Evolutionary conservation across 2,329 filamentous ascomycete species (phyloP), one percentile per base, ranked within the genome.

Genomic region (Ophiostoma sp.): DNA sequence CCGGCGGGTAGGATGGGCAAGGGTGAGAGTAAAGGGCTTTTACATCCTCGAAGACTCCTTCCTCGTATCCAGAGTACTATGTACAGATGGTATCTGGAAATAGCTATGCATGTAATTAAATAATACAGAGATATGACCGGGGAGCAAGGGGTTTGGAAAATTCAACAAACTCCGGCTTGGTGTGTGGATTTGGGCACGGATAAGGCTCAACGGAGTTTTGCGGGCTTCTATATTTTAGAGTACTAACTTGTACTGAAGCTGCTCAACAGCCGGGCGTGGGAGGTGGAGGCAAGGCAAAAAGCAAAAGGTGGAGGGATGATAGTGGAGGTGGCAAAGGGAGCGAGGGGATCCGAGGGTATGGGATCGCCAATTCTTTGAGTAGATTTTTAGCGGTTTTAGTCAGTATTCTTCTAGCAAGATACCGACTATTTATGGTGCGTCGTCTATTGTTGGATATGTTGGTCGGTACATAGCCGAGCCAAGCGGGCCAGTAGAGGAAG

Each of bases 311-410:
- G 52, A 57, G 20, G 23, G n/a, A 13, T 23, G n/a, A 27, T 27
- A 57, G 52, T 57, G 52, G 52, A 57, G n/a, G 23, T 57, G 23
- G n/a, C 52, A 57, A 57, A 27, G 52, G 44, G 44, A 48, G 44
- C 44, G 44, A 48, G 52, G 52, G 52, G 52, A 57, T n/a, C 11
- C 31, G 27, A 41, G n/a, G 31, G 20, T 13, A 62, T 36, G 20
- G 27, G 20, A 35, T 69, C 57, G 5, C 54, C 10, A 57, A 57
- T 13, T 31, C n/a, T 57, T 17, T 15, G 23, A 57, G 23, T 57
- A 57, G 52, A 57, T n/a, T 23, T 20, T 13, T n/a, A 23, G 20
- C 23, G 44, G 13, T 17, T 17, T 39, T 39, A 44, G 44, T 48
- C 44, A 20, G 41, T 17, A 17, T 44, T n/a, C 1, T 48, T 6